Evolutionary conservation across 2,329 filamentous ascomycete genomes (phyloP), one percentile per base, ranked within the genome.

Genomic region (Colletotrichum brevisporum): DNA sequence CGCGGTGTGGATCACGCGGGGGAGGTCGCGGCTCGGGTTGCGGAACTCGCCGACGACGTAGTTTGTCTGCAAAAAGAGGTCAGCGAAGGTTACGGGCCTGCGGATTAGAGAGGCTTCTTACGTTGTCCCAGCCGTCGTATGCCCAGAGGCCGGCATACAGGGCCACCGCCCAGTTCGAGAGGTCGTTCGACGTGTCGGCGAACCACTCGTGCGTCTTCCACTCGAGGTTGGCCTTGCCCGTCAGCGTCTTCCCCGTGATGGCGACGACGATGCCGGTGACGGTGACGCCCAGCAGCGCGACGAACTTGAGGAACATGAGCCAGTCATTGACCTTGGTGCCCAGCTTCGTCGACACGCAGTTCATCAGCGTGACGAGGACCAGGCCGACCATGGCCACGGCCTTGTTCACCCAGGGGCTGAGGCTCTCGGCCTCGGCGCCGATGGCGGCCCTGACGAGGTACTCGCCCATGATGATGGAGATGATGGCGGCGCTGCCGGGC

Each of bases 101-200:
- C 45, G n/a, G 39, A 9, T 10, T 24, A 5, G 26, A 21, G 53
- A n/a, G 5, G 9, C 31, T 24, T 85, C 92, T 83, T 83, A 96
- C 94, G 79, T 99, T 99, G 78, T 99, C 96, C 96, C 96, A 99
- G 36, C 96, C 96, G 78, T 99, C 96, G 81, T 96, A 99, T 1
- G 96, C 96, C 96, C 96, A 99, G 5, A 99, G 86, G 9, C 96
- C 96, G 16, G 94, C 95, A 78, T 99, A 99, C 54, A 99, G 82
- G 0, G 96, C 96, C 54, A 99, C 92, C 3, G 96, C 96, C 93
- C 95, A 98, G 73, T 91, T 91, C 54, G 92, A 97, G 58, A 92
- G 86, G 77, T 95, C 92, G 15, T 85, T 89, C 71, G 89, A 94
- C 5, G 95, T 98, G 65, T 92, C 91, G 63, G 94, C 91, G 76